Percentiles rank a stretch among this genome's conserved stretches.
Evolutionary conservation across 2,329 filamentous ascomycete species (phyloP).

Genomic region (Pseudogymnoascus sp.): DNA sequence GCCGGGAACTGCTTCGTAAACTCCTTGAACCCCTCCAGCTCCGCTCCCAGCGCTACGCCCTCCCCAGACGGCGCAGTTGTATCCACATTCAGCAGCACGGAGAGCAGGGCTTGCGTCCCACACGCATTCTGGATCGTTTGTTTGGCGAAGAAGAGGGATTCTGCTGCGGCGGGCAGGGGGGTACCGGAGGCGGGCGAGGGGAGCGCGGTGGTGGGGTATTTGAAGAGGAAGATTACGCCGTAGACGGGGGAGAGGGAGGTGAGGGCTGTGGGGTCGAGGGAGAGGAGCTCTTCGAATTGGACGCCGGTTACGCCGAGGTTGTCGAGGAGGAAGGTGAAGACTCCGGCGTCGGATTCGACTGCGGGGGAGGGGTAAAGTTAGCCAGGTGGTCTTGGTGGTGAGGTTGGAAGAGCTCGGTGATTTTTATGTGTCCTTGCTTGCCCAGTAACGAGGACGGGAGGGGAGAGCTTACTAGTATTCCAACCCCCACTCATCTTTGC

Average conservation of each 20-base stretch:
- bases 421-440: slow-evolving; percentile 24
- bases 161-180: slow-evolving; percentile 69
- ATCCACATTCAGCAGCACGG: slow-evolving; percentile 81
- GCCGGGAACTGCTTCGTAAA: slow-evolving; percentile 63
- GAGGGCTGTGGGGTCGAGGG: slow-evolving; percentile 71
- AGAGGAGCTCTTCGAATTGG: slow-evolving; percentile 93
- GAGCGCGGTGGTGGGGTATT: slow-evolving; percentile 69
- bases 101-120: slow-evolving; percentile 89
- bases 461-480: slow-evolving; percentile 55
- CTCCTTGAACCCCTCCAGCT: slow-evolving; percentile 60
- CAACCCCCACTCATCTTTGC: slow-evolving; percentile 69
- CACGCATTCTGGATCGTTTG: slow-evolving; percentile 99
- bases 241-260: slow-evolving; percentile 70
- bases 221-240: slow-evolving; percentile 98
- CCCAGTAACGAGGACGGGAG: neutral
- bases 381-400: slow-evolving; percentile 22
- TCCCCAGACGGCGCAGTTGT: slow-evolving; percentile 21
- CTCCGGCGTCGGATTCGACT: slow-evolving; percentile 49
- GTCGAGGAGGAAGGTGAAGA: slow-evolving; percentile 95
- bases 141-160: slow-evolving; percentile 83
- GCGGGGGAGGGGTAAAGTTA: slow-evolving; percentile 1
- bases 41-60: slow-evolving; percentile 53
- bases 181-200: slow-evolving; percentile 69
- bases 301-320: slow-evolving; percentile 85
- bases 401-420: slow-evolving; percentile 23